These are phyloP conservation scores for Obba rivulosa DNA, from an alignment of 768 basidiomycete species.

Conservation along the genomic window DNA sequence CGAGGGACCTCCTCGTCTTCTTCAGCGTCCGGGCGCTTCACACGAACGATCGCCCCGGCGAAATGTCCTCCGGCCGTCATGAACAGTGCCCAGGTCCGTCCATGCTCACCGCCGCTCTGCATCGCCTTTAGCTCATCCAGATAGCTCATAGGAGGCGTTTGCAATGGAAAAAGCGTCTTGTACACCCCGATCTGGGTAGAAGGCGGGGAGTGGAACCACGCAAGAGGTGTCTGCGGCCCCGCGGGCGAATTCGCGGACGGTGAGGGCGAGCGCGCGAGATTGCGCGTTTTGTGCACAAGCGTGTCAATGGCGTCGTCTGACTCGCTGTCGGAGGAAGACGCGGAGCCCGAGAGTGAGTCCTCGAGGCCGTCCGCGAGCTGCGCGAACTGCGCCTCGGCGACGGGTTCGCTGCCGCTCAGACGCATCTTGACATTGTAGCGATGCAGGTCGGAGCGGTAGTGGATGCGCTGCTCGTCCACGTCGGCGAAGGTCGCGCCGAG, in stretches of 20 bases:
- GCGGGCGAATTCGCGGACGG: slow-evolving; percentile 34
- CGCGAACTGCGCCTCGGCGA: slow-evolving; percentile 68
- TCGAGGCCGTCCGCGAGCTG: slow-evolving; percentile 77
- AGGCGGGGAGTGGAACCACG: slow-evolving; percentile 88
- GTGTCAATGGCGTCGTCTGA: slow-evolving; percentile 59
- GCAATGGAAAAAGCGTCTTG: slow-evolving; percentile 60
- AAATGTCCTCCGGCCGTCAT: slow-evolving; percentile 99
- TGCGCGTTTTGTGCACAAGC: slow-evolving; percentile 40
- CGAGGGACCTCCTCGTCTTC: slow-evolving; percentile 30
- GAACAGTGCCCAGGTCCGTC: slow-evolving; percentile 87
- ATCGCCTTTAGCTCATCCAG: slow-evolving; percentile 59
- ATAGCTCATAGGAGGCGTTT: slow-evolving; percentile 38
- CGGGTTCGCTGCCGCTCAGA: slow-evolving; percentile 53
- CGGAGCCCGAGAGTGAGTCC: slow-evolving; percentile 91
- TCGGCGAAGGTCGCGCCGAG: slow-evolving; percentile 62
- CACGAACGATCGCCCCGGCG: slow-evolving; percentile 83
- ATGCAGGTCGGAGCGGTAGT: slow-evolving; percentile 97
- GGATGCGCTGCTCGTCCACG: slow-evolving; percentile 76
- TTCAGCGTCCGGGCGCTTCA: slow-evolving; percentile 42
- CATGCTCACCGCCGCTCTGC: slow-evolving; percentile 48
- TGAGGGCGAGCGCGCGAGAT: slow-evolving; percentile 37
- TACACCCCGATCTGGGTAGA: slow-evolving; percentile 90
- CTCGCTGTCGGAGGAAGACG: slow-evolving; percentile 57
- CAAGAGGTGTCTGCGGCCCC: slow-evolving; percentile 58
- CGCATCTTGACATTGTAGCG: slow-evolving; percentile 91